Conservation (phyloP, 768 basidiomycete species). For the Dentipellis sp. region DNA sequence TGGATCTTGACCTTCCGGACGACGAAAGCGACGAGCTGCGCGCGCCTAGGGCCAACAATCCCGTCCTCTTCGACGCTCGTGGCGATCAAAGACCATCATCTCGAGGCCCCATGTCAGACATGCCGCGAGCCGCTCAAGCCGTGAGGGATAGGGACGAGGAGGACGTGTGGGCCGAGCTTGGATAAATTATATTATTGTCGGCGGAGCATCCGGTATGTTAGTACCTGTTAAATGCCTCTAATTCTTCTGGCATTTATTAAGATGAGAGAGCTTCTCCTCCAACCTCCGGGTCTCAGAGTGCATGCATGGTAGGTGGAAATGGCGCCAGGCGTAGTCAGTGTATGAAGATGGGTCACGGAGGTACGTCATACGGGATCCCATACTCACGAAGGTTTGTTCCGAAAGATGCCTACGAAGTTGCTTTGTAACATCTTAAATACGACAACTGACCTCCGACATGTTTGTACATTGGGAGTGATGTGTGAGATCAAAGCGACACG, state of each 20-base stretch:
- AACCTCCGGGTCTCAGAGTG: not conserved
- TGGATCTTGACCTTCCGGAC: slow-evolving; percentile 58
- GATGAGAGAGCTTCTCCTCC: not conserved
- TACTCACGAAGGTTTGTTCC: too few relatives aligned
- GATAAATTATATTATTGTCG: not conserved
- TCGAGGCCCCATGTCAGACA: slow-evolving; percentile 33
- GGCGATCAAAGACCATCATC: slow-evolving; percentile 25
- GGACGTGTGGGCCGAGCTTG: slow-evolving; percentile 37
- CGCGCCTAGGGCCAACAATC: slow-evolving; percentile 48
- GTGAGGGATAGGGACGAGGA: slow-evolving; percentile 49
- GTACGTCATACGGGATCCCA: too few relatives aligned
- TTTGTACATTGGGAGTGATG: too few relatives aligned
- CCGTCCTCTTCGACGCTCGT: slow-evolving; percentile 56
- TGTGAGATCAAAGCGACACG: too few relatives aligned
- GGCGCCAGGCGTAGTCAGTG: too few relatives aligned
- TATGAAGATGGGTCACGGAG: too few relatives aligned
- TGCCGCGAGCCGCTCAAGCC: slow-evolving; percentile 53
- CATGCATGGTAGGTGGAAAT: too few relatives aligned
- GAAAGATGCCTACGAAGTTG: too few relatives aligned
- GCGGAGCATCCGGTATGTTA: not conserved
- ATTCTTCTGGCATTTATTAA: not conserved
- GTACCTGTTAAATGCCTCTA: not conserved
- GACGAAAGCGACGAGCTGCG: slow-evolving; percentile 46
- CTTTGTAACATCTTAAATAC: too few relatives aligned
- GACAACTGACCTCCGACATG: too few relatives aligned